phyloP scores from a whole-genome alignment of 371 early-diverging fungal species.

The Chytridium lagenaria region DNA sequence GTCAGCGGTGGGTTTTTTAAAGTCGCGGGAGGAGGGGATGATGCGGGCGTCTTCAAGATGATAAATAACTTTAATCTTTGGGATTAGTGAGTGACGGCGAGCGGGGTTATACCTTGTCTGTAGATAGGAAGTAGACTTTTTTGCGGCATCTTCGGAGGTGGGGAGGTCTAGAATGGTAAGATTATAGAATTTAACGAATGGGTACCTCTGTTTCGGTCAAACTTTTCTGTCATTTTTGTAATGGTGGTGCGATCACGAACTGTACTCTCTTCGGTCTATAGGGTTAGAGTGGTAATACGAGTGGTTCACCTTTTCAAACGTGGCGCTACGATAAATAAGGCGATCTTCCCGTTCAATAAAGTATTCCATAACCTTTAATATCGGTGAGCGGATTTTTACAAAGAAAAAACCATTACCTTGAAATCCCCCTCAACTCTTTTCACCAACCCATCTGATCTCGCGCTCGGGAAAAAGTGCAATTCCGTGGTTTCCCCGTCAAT shows the following conservation, averaged over 20 bases:
- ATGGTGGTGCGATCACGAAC: conserved; percentile 32
- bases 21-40: conserved; percentile 55
- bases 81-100: no score
- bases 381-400: not conserved
- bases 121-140: conserved; percentile 55
- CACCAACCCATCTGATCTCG: conserved; percentile 57
- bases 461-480: conserved; percentile 57
- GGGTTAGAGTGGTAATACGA: no score
- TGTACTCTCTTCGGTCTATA: conserved; percentile 29
- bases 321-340: conserved; percentile 55
- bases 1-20: conserved; percentile 58
- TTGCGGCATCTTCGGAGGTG: conserved; percentile 49
- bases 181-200: not conserved
- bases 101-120: conserved; percentile 56
- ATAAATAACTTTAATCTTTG: conserved; percentile 55
- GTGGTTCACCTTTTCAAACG: conserved; percentile 44
- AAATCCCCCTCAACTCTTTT: conserved; percentile 49
- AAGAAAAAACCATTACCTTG: conserved; percentile 40
- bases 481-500: conserved; percentile 52
- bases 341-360: conserved; percentile 58
- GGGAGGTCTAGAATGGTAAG: conserved; percentile 34
- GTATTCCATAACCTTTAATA: conserved; percentile 45
- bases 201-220: conserved; percentile 45
- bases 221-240: conserved; percentile 63
- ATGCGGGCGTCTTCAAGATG: conserved; percentile 55